Base-by-base conservation (phyloP, 768 basidiomycete species). In the Mycena epipterygia region DNA sequence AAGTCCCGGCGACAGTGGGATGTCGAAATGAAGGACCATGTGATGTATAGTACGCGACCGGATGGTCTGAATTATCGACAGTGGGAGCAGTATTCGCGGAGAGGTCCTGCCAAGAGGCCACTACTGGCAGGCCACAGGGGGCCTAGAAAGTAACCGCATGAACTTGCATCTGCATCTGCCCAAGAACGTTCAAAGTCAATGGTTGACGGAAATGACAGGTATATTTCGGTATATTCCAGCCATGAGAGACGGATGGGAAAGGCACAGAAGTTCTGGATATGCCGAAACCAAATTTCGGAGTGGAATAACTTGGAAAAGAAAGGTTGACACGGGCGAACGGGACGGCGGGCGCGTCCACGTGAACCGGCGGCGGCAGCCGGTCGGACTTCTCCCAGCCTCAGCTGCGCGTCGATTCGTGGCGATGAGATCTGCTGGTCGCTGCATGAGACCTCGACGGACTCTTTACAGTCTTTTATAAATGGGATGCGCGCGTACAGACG, bases 1-100 rank as follows among this genome's bases (percentile, higher is more conserved):
- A n/a, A n/a, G n/a, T n/a, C n/a, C n/a, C n/a, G n/a, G n/a, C n/a
- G n/a, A n/a, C n/a, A n/a, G n/a, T n/a, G n/a, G n/a, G n/a, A n/a
- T n/a, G n/a, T n/a, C n/a, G n/a, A n/a, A n/a, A n/a, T n/a, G n/a
- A n/a, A n/a, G n/a, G n/a, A n/a, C n/a, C n/a, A n/a, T n/a, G n/a
- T n/a, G n/a, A n/a, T n/a, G n/a, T n/a, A n/a, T n/a, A n/a, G n/a
- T n/a, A n/a, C n/a, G n/a, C n/a, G n/a, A n/a, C n/a, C n/a, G 29
- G 25, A 30, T 35, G 25, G 7, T 56, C 56, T 41, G 44, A 66
- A 66, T 56, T 25, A 46, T 46, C 33, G 56, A 51, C 32, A 49
- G 9, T 29, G 5, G 42, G 42, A 44, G 42, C 17, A n/a, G 42
- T 29, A 21, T 2, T 29, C 9, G 11, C 19, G 14, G 30, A 33